Percentiles rank a stretch among this genome's conserved stretches.
Conservation (phyloP, 176 grass and related monocot genomes). For the Carex parvula region DNA sequence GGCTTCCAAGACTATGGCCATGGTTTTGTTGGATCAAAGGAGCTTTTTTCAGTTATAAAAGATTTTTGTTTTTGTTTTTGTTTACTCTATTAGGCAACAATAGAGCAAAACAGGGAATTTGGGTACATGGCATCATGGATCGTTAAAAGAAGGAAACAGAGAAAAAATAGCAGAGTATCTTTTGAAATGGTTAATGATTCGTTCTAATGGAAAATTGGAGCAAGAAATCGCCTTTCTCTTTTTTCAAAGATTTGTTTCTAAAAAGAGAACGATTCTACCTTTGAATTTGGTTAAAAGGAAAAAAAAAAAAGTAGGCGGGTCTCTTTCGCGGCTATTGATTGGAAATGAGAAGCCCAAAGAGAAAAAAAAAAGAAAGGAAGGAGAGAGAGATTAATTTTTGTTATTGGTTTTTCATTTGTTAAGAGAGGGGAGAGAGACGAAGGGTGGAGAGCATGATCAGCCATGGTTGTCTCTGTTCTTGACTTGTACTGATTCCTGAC, state of each 20-base stretch:
- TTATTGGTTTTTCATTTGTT: constrained; percentile 3
- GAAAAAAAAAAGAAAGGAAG: background rate
- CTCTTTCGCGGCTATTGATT: background rate
- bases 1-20: constrained; percentile 63
- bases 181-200: background rate
- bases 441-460: background rate
- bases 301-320: background rate
- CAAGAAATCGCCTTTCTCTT: background rate
- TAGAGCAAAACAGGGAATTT: background rate
- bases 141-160: constrained; percentile 22
- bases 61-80: background rate
- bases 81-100: background rate
- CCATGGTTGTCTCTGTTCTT: constrained; percentile 18
- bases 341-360: too few species aligned
- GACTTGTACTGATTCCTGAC: constrained; percentile 23
- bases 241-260: background rate
- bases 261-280: background rate
- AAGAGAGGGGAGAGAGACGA: background rate
- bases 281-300: background rate
- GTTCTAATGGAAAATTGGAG: background rate
- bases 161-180: constrained; percentile 2
- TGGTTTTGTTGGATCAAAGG: constrained; percentile 29
- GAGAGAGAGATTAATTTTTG: background rate
- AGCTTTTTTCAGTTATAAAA: background rate
- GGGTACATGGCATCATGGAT: background rate